phyloP scores from a whole-genome alignment of 2,329 filamentous ascomycete species.

The Neodidymelliopsis sp. region DNA sequence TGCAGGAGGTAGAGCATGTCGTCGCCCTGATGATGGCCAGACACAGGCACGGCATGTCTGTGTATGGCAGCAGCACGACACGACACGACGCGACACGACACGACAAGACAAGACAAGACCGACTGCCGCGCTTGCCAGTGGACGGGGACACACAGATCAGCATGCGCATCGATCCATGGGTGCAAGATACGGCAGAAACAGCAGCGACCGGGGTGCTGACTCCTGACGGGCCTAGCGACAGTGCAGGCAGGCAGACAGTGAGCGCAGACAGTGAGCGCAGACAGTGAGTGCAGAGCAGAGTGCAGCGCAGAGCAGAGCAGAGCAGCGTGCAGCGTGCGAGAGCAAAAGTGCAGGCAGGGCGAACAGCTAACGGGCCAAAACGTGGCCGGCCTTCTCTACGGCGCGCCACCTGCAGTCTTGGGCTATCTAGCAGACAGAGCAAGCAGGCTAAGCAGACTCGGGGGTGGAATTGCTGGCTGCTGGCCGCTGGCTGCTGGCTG shows the following conservation, averaged over 20 bases:
- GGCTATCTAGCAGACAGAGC: background rate
- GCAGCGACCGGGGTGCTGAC: slow-evolving; percentile 15
- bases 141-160: slow-evolving; percentile 13
- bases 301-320: no score
- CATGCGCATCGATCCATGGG: slow-evolving; percentile 8
- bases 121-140: slow-evolving; percentile 15
- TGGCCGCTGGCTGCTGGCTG: slow-evolving; percentile 5
- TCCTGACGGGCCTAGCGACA: slow-evolving; percentile 16
- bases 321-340: no score
- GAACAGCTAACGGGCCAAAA: no score
- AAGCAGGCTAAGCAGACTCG: background rate
- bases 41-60: no score
- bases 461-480: slow-evolving; percentile 13
- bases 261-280: no score
- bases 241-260: no score
- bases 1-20: no score
- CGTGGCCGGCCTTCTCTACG: slow-evolving; percentile 17
- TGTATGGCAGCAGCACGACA: no score
- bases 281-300: no score
- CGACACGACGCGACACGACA: no score
- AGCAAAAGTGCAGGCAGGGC: no score
- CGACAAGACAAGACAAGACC: no score
- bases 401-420: slow-evolving; percentile 12
- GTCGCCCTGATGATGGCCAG: slow-evolving; percentile 15
- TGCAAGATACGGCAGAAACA: slow-evolving; percentile 16